Conservation (phyloP, 306 rosid genomes). For the Fragaria ananassa region DNA sequence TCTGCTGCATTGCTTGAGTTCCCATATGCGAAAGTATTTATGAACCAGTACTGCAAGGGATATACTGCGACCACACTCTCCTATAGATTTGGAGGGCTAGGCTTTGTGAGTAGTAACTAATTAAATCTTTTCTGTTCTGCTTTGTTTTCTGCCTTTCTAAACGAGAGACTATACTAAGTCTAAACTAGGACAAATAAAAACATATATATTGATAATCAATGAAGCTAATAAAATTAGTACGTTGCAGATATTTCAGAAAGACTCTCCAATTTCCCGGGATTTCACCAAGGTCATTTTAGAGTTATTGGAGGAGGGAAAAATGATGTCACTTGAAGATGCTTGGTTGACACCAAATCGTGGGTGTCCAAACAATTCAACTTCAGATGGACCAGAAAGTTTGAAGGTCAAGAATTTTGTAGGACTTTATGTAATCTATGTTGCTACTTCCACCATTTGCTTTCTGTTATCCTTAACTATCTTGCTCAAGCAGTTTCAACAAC, state of each 20-base stretch:
- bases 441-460: slow-evolving; percentile 45
- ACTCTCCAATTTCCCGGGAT: slow-evolving; percentile 56
- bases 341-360: slow-evolving; percentile 30
- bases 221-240: neutral
- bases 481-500: neutral
- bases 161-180: neutral
- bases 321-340: slow-evolving; percentile 35
- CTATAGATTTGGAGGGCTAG: slow-evolving; percentile 58
- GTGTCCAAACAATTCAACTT: slow-evolving; percentile 26
- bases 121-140: no score
- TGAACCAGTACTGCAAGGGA: slow-evolving; percentile 41
- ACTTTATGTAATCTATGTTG: slow-evolving; percentile 48
- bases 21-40: slow-evolving; percentile 50
- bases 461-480: slow-evolving; percentile 27
- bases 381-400: slow-evolving; percentile 31
- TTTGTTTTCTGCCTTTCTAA: neutral
- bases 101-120: slow-evolving; percentile 47
- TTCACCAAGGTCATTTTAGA: slow-evolving; percentile 40
- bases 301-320: slow-evolving; percentile 36
- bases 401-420: slow-evolving; percentile 40
- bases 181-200: neutral
- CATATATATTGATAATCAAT: neutral
- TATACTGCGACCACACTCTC: slow-evolving; percentile 31
- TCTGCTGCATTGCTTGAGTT: slow-evolving; percentile 64
- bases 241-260: slow-evolving; percentile 55